A percentile compares a stretch with the other conserved stretches of the same genome.
These are phyloP conservation scores for Laburnicola sp. DNA, from an alignment of 2,329 filamentous ascomycete species.

Conservation along the genomic window DNA sequence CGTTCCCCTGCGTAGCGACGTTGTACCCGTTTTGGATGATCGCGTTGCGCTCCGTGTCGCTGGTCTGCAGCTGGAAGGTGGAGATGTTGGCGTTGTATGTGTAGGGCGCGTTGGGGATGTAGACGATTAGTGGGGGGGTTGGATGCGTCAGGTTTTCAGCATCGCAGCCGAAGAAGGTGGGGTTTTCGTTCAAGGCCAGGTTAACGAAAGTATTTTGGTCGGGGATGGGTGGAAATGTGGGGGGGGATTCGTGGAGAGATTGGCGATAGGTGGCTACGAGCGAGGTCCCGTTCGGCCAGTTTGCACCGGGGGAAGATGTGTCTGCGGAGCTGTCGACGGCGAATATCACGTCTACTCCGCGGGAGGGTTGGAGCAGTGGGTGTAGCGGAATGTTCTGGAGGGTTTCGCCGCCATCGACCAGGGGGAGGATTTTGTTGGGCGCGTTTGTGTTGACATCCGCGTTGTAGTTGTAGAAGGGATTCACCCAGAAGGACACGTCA, in stretches of 20 bases:
- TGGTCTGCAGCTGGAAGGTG: constrained; percentile 66
- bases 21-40: constrained; percentile 88
- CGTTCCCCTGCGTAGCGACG: constrained; percentile 78
- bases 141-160: constrained; percentile 62
- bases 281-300: constrained; percentile 77
- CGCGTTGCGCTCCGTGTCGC: constrained; percentile 67
- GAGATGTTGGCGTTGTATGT: constrained; percentile 74
- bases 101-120: constrained; percentile 85
- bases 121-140: constrained; percentile 78
- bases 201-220: constrained; percentile 78
- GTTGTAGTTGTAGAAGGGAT: constrained; percentile 72
- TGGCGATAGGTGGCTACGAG: constrained; percentile 71
- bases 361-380: constrained; percentile 73
- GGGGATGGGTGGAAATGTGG: constrained; percentile 68
- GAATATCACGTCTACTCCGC: constrained; percentile 77
- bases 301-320: constrained; percentile 50
- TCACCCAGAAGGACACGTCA: constrained; percentile 62
- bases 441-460: constrained; percentile 62
- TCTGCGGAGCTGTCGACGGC: constrained; percentile 78
- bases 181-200: constrained; percentile 70
- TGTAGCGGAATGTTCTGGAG: constrained; percentile 77
- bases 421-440: constrained; percentile 58
- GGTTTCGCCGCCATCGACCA: constrained; percentile 80
- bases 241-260: constrained; percentile 62
- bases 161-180: constrained; percentile 81